Base-by-base conservation (phyloP, 2,329 filamentous ascomycete genomes). In the Raffaelea ambrosiae region DNA sequence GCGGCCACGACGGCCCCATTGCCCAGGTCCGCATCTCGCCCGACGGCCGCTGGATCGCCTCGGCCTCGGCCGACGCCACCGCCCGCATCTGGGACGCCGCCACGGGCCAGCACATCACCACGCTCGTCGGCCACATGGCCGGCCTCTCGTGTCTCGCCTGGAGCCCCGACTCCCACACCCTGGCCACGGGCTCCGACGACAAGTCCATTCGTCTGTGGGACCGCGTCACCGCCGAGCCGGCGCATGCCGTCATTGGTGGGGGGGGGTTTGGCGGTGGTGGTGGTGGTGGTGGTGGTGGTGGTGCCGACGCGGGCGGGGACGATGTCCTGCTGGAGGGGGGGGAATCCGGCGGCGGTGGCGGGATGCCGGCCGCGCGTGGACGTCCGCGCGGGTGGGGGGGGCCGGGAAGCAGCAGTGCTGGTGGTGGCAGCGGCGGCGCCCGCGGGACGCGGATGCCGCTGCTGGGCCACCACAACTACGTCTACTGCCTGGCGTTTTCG, bases 141-240 rank as follows among this genome's bases (percentile, higher is more conserved):
- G 93, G 93, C 51, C 81, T 98, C 18, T 95, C 87, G 29, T 91
- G 89, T 36, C 76, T 98, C 43, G 84, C 90, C n/a, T 98, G 93
- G 93, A 84, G 84, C 51, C 90, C 91, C 0, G 89, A 97, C 63
- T 88, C 85, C 52, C 83, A 83, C 56, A 88, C 86, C 3, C 76
- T 98, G 42, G 93, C 91, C 4, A 91, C 88, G 10, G 93, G 91
- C 21, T 91, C 87, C 5, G 93, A 98, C 66, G 93, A 98, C 74
- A 98, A 98, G 68, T 82, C 86, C 1, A 97, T 98, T 53, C 81
- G 93, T 3, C 71, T 98, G 1, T 98, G 93, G 93, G 87, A 96
- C 59, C 69, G 80, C 8, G 73, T 81, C 18, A 83, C 79, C n/a
- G 68, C 69, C 18, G 68, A 59, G 51, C 63, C 63, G 2, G 63